A percentile compares a stretch with the other conserved stretches of the same genome.
Evolutionary conservation across 768 basidiomycete genomes (phyloP).

Genomic region (Boletus patriciae): DNA sequence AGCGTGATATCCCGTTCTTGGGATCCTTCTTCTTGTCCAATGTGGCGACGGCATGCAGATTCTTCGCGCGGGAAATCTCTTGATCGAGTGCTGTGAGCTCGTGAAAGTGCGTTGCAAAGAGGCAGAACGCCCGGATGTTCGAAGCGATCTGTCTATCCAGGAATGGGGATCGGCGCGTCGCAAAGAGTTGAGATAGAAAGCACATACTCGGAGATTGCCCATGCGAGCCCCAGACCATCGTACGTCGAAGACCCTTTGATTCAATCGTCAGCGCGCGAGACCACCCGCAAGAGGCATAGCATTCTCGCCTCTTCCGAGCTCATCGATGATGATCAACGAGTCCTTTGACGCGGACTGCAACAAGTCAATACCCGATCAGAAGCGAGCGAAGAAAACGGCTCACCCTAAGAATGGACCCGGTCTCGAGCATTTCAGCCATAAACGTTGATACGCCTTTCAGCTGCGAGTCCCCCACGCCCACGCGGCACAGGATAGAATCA

Average conservation of each 20-base stretch:
- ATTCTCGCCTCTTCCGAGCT: conserved; percentile 78
- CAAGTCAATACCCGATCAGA: not conserved
- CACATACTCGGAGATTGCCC: conserved; percentile 95
- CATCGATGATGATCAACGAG: conserved; percentile 96
- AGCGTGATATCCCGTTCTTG: conserved; percentile 78
- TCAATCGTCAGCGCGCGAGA: conserved; percentile 2
- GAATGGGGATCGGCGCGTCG: not conserved
- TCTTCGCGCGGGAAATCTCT: conserved; percentile 83
- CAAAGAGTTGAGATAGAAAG: not conserved
- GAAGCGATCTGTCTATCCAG: conserved; percentile 81
- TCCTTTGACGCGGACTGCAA: conserved; percentile 84
- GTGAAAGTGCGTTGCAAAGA: conserved; percentile 98
- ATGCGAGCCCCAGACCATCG: conserved; percentile 96
- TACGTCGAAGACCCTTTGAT: conserved; percentile 86
- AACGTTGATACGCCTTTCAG: conserved; percentile 98
- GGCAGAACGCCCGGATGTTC: conserved; percentile 87
- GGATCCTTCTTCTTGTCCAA: conserved; percentile 49
- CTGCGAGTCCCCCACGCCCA: conserved; percentile 97
- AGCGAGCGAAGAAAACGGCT: conserved; percentile 21
- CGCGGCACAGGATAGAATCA: conserved; percentile 92
- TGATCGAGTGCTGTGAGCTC: conserved; percentile 92
- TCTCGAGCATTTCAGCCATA: conserved; percentile 99
- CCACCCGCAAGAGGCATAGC: not conserved
- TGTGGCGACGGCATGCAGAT: conserved; percentile 96
- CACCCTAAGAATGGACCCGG: conserved; percentile 89